Evolutionary conservation across 306 rosid genomes (phyloP), one percentile per base, ranked within the genome.

Genomic region (Sicyos baderoa): DNA sequence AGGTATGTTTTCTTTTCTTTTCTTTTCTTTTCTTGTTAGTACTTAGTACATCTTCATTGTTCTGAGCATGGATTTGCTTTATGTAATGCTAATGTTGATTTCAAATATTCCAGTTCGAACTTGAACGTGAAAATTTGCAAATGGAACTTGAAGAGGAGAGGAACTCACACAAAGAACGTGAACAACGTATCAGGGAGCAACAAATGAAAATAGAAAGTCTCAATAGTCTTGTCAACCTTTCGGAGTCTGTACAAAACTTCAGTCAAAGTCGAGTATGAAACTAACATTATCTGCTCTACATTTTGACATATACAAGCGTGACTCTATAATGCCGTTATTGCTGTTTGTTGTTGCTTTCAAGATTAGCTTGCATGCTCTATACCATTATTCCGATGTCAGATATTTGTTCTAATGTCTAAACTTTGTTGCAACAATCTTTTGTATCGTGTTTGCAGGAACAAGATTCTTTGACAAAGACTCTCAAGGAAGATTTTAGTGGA

Each of bases 41-140:
- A 42, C 11, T 27, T 2, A 9, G 22, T 15, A 42, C 11, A 50
- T 63, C 52, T 35, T 22, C 52, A 37, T 4, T 60, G 62, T 23
- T 56, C 0, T 18, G 23, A 54, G 64, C 48, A 32, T 60, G 21
- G 2, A 65, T 44, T 9, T 18, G 19, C 21, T 13, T 7, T 65
- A 10, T 63, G 29, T 21, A 29, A 27, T 18, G 8, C 18, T 32
- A 64, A 55, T 73, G 57, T 68, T 74, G 72, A 82, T 74, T 61
- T 73, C 77, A 57, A 9, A 49, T 79, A 65, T 16, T 81, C 66
- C 84, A 92, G 99, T 88, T 81, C 79, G 94, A 93, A 79, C 79
- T 85, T 76, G 96, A 93, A 78, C 94, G 88, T 16, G 98, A 90
- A 81, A 88, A 88, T 79, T 89, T 93, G 74, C 91, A 89, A 80